Conservation (phyloP, 352 stramenopile species). For the Phytophthora rubi region DNA sequence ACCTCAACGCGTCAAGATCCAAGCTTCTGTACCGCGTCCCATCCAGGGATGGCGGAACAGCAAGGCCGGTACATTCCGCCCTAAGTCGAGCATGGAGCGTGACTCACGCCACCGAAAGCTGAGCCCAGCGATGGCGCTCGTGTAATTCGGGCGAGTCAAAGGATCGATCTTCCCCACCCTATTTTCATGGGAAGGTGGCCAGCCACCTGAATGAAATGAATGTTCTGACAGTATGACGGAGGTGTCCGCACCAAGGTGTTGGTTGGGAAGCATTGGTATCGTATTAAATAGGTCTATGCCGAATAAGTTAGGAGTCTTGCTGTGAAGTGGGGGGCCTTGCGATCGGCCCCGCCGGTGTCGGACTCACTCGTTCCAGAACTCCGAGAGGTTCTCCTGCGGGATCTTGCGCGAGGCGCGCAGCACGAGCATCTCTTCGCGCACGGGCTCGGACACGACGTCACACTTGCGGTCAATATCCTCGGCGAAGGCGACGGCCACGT, state of each 20-base stretch:
- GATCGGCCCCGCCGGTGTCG: slow-evolving; percentile 16
- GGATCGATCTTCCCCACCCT: not conserved
- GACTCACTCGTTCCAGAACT: slow-evolving; percentile 68
- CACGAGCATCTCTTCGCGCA: slow-evolving; percentile 82
- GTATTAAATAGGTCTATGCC: slow-evolving; percentile 46
- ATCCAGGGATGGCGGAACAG: slow-evolving; percentile 23
- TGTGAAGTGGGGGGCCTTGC: slow-evolving; percentile 12
- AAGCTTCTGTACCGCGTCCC: slow-evolving; percentile 25
- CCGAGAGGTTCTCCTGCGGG: slow-evolving; percentile 74
- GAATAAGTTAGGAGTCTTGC: slow-evolving; percentile 43
- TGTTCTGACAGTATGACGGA: no score
- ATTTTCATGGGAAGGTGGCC: not conserved
- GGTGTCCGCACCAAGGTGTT: not conserved
- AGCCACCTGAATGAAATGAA: no score
- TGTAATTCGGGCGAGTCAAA: not conserved
- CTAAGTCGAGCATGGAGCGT: slow-evolving; percentile 8
- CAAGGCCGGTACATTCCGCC: slow-evolving; percentile 29
- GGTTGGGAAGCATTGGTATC: slow-evolving; percentile 7
- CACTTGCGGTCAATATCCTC: slow-evolving; percentile 75
- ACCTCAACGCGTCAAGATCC: slow-evolving; percentile 16
- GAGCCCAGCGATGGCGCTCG: not conserved
- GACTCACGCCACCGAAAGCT: slow-evolving; percentile 29
- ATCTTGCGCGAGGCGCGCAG: slow-evolving; percentile 75
- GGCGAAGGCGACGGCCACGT: slow-evolving; percentile 54
- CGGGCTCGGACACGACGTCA: slow-evolving; percentile 49